Evolutionary conservation across 1,284 basidiomycete species (phyloP), one percentile per base, ranked within the genome.

Genomic region (Takashimella koratensis): DNA sequence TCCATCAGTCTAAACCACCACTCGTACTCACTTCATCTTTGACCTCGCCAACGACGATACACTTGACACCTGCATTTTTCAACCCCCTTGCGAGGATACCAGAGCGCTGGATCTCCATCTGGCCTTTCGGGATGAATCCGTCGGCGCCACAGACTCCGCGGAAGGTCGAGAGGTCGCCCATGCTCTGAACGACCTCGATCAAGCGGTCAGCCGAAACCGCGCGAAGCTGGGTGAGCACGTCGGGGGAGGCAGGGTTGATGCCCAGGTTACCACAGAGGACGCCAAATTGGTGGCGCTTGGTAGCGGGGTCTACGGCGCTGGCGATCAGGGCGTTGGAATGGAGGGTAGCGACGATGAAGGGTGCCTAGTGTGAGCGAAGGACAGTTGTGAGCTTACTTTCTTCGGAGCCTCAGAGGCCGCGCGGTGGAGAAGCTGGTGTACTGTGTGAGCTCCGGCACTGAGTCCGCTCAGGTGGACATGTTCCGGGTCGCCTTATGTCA

Each of bases 371-470:
- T 2, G 20, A 22, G 3, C 47, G 11, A 5, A 24, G 16, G 3
- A 20, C n/a, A n/a, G n/a, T n/a, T n/a, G n/a, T n/a, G n/a, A n/a
- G n/a, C n/a, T n/a, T n/a, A n/a, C n/a, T n/a, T n/a, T n/a, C n/a
- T n/a, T n/a, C n/a, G 30, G 8, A 36, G 30, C 30, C 30, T 36
- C 10, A 36, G 30, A 36, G 30, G 16, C 16, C 30, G 81, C 84
- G 59, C 84, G 82, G 53, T 88, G 86, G 4, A 89, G 76, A 6
- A 87, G 69, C 68, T 88, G 85, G 62, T 88, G 86, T 0, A 87
- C 83, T 0, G 87, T 83, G 71, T 89, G 86, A 1, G 82, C 86
- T 6, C 86, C 86, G 48, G 85, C 87, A 19, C 85, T 88, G 11
- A 88, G 74, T 0, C 87, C 86, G 11, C 79, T 78, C 5, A 89